Conservation (phyloP, 441 rosid genomes). For the Gossypium gossypioides region DNA sequence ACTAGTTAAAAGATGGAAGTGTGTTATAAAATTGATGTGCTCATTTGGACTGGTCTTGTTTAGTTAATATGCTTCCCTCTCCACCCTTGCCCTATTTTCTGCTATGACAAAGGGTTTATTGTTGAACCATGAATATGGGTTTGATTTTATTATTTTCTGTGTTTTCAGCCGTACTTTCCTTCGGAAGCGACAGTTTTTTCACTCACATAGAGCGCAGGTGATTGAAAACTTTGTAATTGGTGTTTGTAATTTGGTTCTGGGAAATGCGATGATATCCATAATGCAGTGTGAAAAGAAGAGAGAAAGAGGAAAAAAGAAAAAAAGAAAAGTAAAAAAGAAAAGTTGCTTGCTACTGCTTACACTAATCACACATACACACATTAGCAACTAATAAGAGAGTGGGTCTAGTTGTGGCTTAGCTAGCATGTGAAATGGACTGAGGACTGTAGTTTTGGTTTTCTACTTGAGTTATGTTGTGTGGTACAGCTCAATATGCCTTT, state of each 20-base stretch:
- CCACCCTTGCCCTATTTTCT: background rate
- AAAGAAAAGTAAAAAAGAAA: background rate
- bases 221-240: slow-evolving; percentile 11
- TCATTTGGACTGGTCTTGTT: background rate
- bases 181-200: slow-evolving; percentile 88
- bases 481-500: background rate
- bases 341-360: background rate
- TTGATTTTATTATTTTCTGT: slow-evolving; percentile 10
- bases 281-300: background rate
- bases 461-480: background rate
- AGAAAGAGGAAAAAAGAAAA: background rate
- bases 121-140: slow-evolving; percentile 11
- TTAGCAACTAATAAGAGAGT: background rate
- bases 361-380: background rate
- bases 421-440: background rate
- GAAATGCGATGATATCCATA: background rate
- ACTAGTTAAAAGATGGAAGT: background rate
- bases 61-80: background rate
- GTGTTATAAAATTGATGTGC: background rate
- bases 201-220: slow-evolving; percentile 99
- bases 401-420: background rate
- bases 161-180: slow-evolving; percentile 66
- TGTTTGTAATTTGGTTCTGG: background rate
- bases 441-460: background rate
- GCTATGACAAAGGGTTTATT: background rate